Evolutionary conservation across 1,284 basidiomycete genomes (phyloP).

Genomic region (Apiotrichum siamense): DNA sequence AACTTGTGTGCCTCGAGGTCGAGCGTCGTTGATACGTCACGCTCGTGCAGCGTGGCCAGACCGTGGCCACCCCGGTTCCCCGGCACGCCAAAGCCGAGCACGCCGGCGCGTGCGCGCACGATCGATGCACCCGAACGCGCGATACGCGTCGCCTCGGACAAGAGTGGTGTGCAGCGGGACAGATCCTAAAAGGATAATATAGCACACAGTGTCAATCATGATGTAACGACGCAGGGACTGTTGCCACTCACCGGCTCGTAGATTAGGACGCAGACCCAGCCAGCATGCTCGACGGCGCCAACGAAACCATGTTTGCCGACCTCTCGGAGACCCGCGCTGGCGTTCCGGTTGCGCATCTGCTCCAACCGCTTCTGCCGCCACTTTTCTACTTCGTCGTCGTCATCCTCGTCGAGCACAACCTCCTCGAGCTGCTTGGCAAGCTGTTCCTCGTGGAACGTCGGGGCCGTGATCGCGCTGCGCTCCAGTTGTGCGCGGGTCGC

Average conservation of each 20-base stretch:
- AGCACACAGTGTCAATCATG: background rate
- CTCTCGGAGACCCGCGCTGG: slow-evolving; percentile 31
- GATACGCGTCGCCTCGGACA: slow-evolving; percentile 11
- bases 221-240: background rate
- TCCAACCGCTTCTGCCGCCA: slow-evolving; percentile 6
- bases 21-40: background rate
- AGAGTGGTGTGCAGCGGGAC: slow-evolving; percentile 30
- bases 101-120: slow-evolving; percentile 36
- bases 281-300: slow-evolving; percentile 33
- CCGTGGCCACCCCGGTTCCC: slow-evolving; percentile 3
- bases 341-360: slow-evolving; percentile 3
- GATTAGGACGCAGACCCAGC: slow-evolving; percentile 40
- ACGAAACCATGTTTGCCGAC: slow-evolving; percentile 36
- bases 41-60: background rate
- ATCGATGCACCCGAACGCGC: slow-evolving; percentile 13
- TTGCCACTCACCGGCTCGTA: slow-evolving; percentile 41
- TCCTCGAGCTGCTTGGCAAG: slow-evolving; percentile 6
- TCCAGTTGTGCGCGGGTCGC: slow-evolving; percentile 17
- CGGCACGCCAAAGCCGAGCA: slow-evolving; percentile 37
- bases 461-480: slow-evolving; percentile 22
- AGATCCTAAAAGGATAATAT: slow-evolving; percentile 29
- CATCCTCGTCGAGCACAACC: slow-evolving; percentile 8
- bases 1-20: slow-evolving; percentile 11
- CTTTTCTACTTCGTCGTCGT: slow-evolving; percentile 14
- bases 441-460: slow-evolving; percentile 32